Evolutionary conservation across 305 asterid genomes (phyloP), one percentile per base, ranked within the genome.

Genomic region (Fraxinus floribunda): DNA sequence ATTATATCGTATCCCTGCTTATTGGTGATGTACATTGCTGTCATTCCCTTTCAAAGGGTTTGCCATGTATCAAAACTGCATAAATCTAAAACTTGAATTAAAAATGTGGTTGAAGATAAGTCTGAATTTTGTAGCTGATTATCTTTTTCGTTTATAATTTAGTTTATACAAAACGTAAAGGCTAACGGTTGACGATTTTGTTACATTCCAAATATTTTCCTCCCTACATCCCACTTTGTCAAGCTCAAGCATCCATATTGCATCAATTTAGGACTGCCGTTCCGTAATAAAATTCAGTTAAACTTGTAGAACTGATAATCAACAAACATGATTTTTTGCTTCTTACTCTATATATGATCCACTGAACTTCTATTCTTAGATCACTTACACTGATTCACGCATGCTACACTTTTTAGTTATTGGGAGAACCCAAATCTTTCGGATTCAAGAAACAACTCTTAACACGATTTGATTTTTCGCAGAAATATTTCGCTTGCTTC

Each of bases 401-500:
- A 30, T 30, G 32, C 2, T 30, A 30, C 32, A 30, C 32, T 30
- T 30, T 30, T 30, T 30, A 32, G 35, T 32, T 32, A 32, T 32
- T 32, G 35, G 35, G 35, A 32, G 35, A 32, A 32, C 35, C 35
- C 35, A 32, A 32, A 0, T 32, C 35, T 29, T 29, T 32, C 35
- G 5, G 35, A 32, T 3, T 32, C 35, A 32, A 4, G 35, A 32
- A 32, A 32, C 35, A 32, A 32, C 35, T 32, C 35, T 41, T 72
- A 52, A 36, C 36, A 29, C 77, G 18, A 49, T 85, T 82, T 60
- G 78, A n/a, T 83, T 81, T 75, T 88, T 79, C 35, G 18, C 95
- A 94, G 98, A 96, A 90, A 86, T 94, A 94, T 86, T 94, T 96
- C 87, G 94, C 95, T 16, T 93, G 98, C 87, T 94, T 94, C 89